A percentile compares a stretch with the other conserved stretches of the same genome.
These are phyloP conservation scores for Exophiala viscosa DNA, from an alignment of 2,329 filamentous ascomycete genomes.

Conservation along the genomic window DNA sequence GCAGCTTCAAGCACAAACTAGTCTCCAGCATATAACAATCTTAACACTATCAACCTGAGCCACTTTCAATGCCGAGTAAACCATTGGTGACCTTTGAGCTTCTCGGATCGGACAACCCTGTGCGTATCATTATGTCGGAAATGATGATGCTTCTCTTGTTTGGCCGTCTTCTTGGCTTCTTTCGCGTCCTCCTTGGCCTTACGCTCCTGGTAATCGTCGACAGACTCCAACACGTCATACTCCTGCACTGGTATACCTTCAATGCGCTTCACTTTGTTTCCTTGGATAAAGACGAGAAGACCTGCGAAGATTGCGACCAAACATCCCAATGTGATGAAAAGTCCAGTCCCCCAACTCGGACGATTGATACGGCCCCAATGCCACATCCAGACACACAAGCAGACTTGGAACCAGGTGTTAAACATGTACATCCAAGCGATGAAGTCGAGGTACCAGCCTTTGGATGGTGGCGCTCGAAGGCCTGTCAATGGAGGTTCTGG, in stretches of 20 bases:
- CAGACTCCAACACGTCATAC: constrained; percentile 41
- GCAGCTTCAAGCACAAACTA: background rate
- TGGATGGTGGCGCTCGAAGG: constrained; percentile 62
- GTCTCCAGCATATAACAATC: background rate
- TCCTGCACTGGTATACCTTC: constrained; percentile 66
- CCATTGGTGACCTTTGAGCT: constrained; percentile 27
- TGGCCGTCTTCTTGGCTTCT: constrained; percentile 20
- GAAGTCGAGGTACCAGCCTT: constrained; percentile 72
- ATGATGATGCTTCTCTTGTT: constrained; percentile 12
- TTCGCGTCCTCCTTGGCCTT: constrained; percentile 26
- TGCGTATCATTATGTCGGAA: constrained; percentile 8
- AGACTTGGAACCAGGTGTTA: constrained; percentile 74
- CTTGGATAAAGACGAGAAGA: constrained; percentile 66
- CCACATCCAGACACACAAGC: constrained; percentile 80
- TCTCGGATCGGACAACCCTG: constrained; percentile 17
- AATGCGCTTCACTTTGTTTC: constrained; percentile 65
- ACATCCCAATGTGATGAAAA: constrained; percentile 73
- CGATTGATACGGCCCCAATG: constrained; percentile 67
- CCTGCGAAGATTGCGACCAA: constrained; percentile 66
- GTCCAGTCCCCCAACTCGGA: constrained; percentile 74
- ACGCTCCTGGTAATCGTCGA: constrained; percentile 27
- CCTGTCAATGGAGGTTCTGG: constrained; percentile 69
- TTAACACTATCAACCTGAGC: background rate
- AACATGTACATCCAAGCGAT: constrained; percentile 73
- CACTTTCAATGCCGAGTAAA: constrained; percentile 17